Percentiles rank a stretch among this genome's conserved stretches.
phyloP scores from a whole-genome alignment of 345 rosid species.

The Orychophragmus violaceus region DNA sequence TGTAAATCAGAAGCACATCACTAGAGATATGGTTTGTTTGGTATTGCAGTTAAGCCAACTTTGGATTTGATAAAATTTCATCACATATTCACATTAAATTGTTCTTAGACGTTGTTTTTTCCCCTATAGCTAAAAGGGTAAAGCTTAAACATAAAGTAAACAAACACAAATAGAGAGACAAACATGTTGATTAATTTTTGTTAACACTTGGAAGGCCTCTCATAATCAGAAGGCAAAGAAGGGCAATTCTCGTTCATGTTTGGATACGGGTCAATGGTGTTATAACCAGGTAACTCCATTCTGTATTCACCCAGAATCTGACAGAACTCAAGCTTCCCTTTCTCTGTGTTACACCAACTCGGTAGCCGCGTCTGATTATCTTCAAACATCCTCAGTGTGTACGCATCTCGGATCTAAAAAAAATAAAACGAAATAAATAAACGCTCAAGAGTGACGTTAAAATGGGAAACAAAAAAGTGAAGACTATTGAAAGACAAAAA shows the following conservation, averaged over 20 bases:
- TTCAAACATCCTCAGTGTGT: constrained; percentile 72
- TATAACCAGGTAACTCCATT: constrained; percentile 86
- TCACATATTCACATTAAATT: constrained; percentile 13
- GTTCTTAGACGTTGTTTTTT: neutral
- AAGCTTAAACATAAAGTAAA: neutral
- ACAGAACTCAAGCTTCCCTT: constrained; percentile 55
- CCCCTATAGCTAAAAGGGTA: constrained; percentile 9
- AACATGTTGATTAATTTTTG: neutral
- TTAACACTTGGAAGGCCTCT: constrained; percentile 63
- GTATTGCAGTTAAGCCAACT: neutral
- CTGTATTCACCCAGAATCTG: constrained; percentile 83
- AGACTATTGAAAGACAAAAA: no score
- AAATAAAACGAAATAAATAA: neutral
- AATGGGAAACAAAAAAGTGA: neutral
- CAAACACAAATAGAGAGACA: constrained; percentile 1
- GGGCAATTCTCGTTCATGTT: constrained; percentile 94
- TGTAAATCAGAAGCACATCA: neutral
- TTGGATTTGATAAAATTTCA: neutral
- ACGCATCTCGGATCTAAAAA: constrained; percentile 81
- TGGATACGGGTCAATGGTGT: constrained; percentile 68
- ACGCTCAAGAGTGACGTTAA: neutral
- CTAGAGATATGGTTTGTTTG: neutral
- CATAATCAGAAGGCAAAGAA: constrained; percentile 79
- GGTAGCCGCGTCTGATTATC: constrained; percentile 66
- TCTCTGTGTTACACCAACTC: constrained; percentile 66